A percentile compares a stretch with the other conserved stretches of the same genome.
These are phyloP conservation scores for Aspergillus affinis DNA, from an alignment of 495 filamentous ascomycete species.

Conservation along the genomic window DNA sequence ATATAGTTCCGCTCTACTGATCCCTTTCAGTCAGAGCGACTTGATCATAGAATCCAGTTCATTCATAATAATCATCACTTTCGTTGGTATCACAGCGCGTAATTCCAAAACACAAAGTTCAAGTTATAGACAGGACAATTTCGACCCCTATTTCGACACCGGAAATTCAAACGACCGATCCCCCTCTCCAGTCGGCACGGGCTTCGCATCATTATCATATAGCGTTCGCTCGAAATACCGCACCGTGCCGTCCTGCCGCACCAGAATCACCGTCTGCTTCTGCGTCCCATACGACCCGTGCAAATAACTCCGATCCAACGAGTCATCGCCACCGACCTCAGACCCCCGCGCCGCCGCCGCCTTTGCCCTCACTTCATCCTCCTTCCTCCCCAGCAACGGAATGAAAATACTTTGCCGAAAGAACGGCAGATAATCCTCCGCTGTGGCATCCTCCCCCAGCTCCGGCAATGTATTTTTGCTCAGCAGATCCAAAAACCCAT, in stretches of 20 bases:
- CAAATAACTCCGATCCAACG: constrained; percentile 29
- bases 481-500: constrained; percentile 68
- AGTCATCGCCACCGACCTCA: constrained; percentile 5
- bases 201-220: constrained; percentile 65
- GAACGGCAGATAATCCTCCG: constrained; percentile 68
- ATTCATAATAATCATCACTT: not conserved
- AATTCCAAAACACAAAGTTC: not conserved
- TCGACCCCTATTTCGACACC: constrained; percentile 11
- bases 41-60: not conserved
- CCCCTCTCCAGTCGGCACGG: constrained; percentile 57
- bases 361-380: constrained; percentile 32
- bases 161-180: constrained; percentile 52
- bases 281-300: constrained; percentile 79
- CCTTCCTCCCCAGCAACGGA: constrained; percentile 63
- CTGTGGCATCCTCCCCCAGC: constrained; percentile 50
- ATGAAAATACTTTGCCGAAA: constrained; percentile 84
- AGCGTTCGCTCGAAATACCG: constrained; percentile 83
- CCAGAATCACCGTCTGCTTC: constrained; percentile 82
- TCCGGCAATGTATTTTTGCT: constrained; percentile 70
- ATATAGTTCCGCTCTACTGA: constrained; percentile 4
- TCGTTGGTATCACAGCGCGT: not conserved
- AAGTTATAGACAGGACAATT: not conserved
- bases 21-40: not conserved
- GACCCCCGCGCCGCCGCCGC: constrained; percentile 5
- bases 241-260: constrained; percentile 71